phyloP scores from a whole-genome alignment of 192 early-diverging fungal genomes.

The Coemansia sp. region DNA sequence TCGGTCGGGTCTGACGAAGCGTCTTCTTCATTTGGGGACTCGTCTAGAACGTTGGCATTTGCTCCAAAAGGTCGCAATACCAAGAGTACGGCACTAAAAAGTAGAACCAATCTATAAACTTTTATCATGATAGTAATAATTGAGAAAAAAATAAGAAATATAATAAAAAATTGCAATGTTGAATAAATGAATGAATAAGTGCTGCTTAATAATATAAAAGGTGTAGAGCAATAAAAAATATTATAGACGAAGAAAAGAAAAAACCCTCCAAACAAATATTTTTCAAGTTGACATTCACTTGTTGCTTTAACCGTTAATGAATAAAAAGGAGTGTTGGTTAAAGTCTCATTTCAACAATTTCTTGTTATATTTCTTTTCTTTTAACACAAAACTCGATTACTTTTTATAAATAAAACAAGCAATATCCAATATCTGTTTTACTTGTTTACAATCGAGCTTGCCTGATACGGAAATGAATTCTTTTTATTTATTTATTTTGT shows the following conservation, averaged over 20 bases:
- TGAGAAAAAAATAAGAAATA: neutral
- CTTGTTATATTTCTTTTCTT: neutral
- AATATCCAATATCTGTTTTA: neutral
- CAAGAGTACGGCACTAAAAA: neutral
- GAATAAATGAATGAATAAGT: neutral
- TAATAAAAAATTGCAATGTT: neutral
- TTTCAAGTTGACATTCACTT: neutral
- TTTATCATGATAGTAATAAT: neutral
- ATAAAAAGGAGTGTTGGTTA: neutral
- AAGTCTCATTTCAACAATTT: neutral
- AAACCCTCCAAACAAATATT: neutral
- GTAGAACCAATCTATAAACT: neutral
- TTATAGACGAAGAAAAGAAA: neutral
- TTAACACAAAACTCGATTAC: neutral
- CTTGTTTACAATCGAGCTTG: no score
- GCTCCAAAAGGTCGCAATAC: neutral
- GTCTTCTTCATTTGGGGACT: neutral
- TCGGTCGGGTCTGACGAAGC: neutral
- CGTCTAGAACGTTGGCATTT: neutral
- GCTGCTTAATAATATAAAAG: neutral
- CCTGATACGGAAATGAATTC: neutral
- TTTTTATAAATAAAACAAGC: neutral
- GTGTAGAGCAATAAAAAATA: neutral
- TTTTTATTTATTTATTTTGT: neutral
- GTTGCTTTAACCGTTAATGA: neutral